These are phyloP conservation scores for Kodamaea kakaduensis DNA, from an alignment of 805 yeast genomes.

Conservation along the genomic window DNA sequence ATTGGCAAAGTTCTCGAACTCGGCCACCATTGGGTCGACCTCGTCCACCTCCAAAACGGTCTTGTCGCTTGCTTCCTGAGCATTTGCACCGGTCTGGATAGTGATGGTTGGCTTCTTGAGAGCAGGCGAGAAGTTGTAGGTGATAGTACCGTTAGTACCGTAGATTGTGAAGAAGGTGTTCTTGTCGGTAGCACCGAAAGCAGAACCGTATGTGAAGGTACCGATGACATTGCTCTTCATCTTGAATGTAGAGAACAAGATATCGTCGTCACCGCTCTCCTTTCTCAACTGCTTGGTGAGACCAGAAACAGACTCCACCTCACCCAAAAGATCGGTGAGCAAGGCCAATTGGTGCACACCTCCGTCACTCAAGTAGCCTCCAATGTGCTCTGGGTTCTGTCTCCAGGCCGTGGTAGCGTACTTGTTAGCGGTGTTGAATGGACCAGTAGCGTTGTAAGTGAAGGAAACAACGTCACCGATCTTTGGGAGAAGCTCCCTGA, in stretches of 20 bases:
- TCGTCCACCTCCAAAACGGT: slow-evolving; percentile 37
- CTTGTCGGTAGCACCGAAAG: slow-evolving; percentile 79
- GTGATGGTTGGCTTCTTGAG: slow-evolving; percentile 36
- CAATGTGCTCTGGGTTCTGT: slow-evolving; percentile 83
- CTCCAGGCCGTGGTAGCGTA: slow-evolving; percentile 81
- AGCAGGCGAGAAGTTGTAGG: slow-evolving; percentile 59
- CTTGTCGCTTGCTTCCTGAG: slow-evolving; percentile 51
- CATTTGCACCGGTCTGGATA: slow-evolving; percentile 25
- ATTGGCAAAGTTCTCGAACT: slow-evolving; percentile 47
- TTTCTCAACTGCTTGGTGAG: slow-evolving; percentile 72
- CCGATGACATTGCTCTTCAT: slow-evolving; percentile 67
- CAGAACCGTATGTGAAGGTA: slow-evolving; percentile 81
- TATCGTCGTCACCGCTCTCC: slow-evolving; percentile 79
- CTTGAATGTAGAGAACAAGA: slow-evolving; percentile 65
- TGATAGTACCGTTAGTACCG: slow-evolving; percentile 76
- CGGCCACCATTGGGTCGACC: slow-evolving; percentile 41
- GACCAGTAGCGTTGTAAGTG: slow-evolving; percentile 71
- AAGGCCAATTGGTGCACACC: slow-evolving; percentile 95
- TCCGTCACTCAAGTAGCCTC: slow-evolving; percentile 90
- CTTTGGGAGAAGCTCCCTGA: slow-evolving; percentile 53
- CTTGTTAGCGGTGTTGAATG: slow-evolving; percentile 57
- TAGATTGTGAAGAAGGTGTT: slow-evolving; percentile 61
- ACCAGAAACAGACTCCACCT: slow-evolving; percentile 66
- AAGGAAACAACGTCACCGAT: slow-evolving; percentile 74
- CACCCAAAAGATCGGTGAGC: slow-evolving; percentile 77